These are phyloP conservation scores for Ogataea paradorogensis DNA, from an alignment of 805 yeast genomes.

Conservation along the genomic window DNA sequence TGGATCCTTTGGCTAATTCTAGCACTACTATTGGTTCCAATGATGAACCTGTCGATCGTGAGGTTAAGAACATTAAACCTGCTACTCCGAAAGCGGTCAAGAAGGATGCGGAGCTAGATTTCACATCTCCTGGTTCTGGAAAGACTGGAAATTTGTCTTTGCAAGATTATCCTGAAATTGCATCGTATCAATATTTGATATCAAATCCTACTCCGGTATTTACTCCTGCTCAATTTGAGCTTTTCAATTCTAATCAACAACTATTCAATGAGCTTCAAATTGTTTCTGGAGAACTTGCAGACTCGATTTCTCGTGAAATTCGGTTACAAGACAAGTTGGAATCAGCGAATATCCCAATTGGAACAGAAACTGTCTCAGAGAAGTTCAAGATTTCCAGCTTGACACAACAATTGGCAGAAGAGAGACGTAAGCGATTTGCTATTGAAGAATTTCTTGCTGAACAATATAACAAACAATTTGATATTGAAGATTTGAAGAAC, in stretches of 20 bases:
- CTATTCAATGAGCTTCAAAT: conserved; percentile 62
- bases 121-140: conserved; percentile 12
- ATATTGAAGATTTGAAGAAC: conserved; percentile 49
- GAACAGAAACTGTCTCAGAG: conserved; percentile 36
- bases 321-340: conserved; percentile 46
- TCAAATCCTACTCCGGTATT: conserved; percentile 25
- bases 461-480: conserved; percentile 39
- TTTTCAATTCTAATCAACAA: conserved; percentile 57
- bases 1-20: conserved; percentile 5
- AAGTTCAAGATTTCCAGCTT: conserved; percentile 47
- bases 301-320: conserved; percentile 69
- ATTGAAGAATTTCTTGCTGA: conserved; percentile 69
- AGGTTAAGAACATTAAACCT: background rate
- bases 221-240: conserved; percentile 58
- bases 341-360: conserved; percentile 14
- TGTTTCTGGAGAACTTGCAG: conserved; percentile 70
- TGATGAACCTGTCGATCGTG: background rate
- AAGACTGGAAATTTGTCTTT: conserved; percentile 5
- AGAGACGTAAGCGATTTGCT: conserved; percentile 61
- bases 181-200: conserved; percentile 1
- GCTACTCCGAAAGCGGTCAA: background rate
- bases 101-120: conserved; percentile 10
- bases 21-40: conserved; percentile 5
- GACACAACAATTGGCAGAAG: conserved; percentile 57
- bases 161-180: conserved; percentile 4